phyloP scores from a whole-genome alignment of 1,284 basidiomycete genomes.

The Sporisorium exsertum region DNA sequence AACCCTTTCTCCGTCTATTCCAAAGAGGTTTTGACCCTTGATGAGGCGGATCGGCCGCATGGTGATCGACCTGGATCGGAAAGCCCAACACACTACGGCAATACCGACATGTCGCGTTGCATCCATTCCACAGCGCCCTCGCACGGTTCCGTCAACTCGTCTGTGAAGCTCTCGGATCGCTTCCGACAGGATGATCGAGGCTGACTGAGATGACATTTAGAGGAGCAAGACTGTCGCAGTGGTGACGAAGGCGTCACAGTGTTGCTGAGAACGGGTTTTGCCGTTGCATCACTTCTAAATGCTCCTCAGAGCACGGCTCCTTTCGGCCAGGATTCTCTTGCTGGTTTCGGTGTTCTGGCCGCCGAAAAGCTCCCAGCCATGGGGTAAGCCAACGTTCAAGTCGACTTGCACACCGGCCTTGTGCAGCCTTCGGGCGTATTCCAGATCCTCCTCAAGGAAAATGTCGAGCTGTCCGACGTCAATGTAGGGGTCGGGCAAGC shows the following conservation, averaged over 20 bases:
- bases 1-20: too few relatives aligned
- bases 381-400: slow-evolving; percentile 24
- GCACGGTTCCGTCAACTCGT: not conserved
- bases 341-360: slow-evolving; percentile 4
- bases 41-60: too few relatives aligned
- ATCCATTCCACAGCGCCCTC: too few relatives aligned
- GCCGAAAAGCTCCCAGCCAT: slow-evolving; percentile 34
- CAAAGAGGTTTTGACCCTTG: too few relatives aligned
- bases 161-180: not conserved
- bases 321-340: slow-evolving; percentile 7
- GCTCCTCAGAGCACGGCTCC: slow-evolving; percentile 23
- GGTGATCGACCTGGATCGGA: too few relatives aligned
- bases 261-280: too few relatives aligned
- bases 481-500: slow-evolving; percentile 31
- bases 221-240: too few relatives aligned
- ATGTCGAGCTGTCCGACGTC: slow-evolving; percentile 43
- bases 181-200: not conserved
- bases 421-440: slow-evolving; percentile 23
- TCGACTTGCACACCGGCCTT: slow-evolving; percentile 33
- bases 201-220: too few relatives aligned
- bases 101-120: too few relatives aligned
- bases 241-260: too few relatives aligned
- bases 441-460: slow-evolving; percentile 26
- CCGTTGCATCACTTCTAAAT: too few relatives aligned
- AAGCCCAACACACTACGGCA: too few relatives aligned